Conservation (phyloP, 2,329 filamentous ascomycete genomes). For the Alternaria brassicicola region DNA sequence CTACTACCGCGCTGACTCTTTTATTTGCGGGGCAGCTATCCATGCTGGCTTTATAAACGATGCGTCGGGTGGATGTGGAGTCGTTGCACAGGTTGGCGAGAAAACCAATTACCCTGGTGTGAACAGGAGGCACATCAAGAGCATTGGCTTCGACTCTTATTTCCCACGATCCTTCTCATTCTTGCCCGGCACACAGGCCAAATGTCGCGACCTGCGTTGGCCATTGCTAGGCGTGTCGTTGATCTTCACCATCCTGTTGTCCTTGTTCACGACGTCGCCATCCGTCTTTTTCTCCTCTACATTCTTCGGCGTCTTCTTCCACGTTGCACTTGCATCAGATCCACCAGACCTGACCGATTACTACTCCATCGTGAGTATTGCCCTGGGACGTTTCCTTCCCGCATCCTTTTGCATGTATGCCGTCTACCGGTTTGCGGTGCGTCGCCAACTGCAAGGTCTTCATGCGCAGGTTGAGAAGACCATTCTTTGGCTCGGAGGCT, state of each 20-base stretch:
- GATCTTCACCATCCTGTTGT: conserved; percentile 76
- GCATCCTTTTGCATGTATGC: conserved; percentile 87
- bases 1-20: conserved; percentile 86
- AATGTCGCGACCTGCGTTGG: conserved; percentile 82
- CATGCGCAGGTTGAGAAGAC: conserved; percentile 89
- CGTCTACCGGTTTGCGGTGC: conserved; percentile 82
- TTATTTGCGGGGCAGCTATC: conserved; percentile 83
- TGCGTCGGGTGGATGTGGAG: conserved; percentile 77
- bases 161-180: conserved; percentile 91
- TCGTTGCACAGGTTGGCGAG: conserved; percentile 74
- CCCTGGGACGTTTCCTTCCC: conserved; percentile 82
- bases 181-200: conserved; percentile 66
- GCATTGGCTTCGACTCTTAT: conserved; percentile 80
- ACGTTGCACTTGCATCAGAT: conserved; percentile 88
- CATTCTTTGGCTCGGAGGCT: conserved; percentile 84
- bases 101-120: conserved; percentile 68
- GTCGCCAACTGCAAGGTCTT: conserved; percentile 72
- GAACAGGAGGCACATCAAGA: conserved; percentile 74
- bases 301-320: conserved; percentile 84
- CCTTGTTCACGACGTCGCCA: conserved; percentile 80
- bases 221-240: conserved; percentile 80
- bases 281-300: conserved; percentile 82
- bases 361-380: conserved; percentile 74
- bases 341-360: conserved; percentile 73
- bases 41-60: conserved; percentile 80